phyloP scores from a whole-genome alignment of 1,139 yeast species.

The Kodamaea fungicola region DNA sequence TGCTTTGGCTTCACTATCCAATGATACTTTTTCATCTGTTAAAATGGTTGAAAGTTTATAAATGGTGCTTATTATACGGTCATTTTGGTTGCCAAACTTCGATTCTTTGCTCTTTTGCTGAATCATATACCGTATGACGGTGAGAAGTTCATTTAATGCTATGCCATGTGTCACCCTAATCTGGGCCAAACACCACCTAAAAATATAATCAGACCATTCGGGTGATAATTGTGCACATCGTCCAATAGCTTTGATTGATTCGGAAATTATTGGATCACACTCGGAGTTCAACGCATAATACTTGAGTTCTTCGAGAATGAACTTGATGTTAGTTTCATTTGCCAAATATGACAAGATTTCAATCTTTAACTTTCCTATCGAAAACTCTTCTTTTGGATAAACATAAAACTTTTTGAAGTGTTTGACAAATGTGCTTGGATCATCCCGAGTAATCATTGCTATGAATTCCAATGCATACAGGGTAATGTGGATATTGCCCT shows the following conservation, averaged over 20 bases:
- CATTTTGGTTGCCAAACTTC: constrained; percentile 20
- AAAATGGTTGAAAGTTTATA: constrained; percentile 35
- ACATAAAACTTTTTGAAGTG: constrained; percentile 53
- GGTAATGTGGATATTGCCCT: constrained; percentile 14
- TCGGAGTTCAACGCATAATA: constrained; percentile 50
- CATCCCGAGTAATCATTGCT: constrained; percentile 29
- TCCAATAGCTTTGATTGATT: constrained; percentile 59
- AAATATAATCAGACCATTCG: constrained; percentile 33
- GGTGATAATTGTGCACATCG: constrained; percentile 42
- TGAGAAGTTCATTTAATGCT: constrained; percentile 56
- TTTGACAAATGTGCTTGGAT: constrained; percentile 45
- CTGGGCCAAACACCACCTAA: constrained; percentile 42
- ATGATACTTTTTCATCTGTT: constrained; percentile 19
- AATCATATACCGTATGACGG: constrained; percentile 67
- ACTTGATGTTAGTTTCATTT: constrained; percentile 47
- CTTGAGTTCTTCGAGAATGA: constrained; percentile 64
- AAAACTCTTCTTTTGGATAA: constrained; percentile 51
- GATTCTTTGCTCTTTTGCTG: constrained; percentile 48
- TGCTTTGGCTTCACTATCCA: constrained; percentile 62
- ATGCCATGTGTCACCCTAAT: constrained; percentile 25
- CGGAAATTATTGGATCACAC: constrained; percentile 37
- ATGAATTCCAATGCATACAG: constrained; percentile 43
- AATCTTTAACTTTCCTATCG: constrained; percentile 55
- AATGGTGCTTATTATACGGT: constrained; percentile 32
- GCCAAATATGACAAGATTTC: constrained; percentile 59